Percentiles rank a stretch among this genome's conserved stretches.
phyloP scores from a whole-genome alignment of 345 rosid species.

The Anacardium occidentale region DNA sequence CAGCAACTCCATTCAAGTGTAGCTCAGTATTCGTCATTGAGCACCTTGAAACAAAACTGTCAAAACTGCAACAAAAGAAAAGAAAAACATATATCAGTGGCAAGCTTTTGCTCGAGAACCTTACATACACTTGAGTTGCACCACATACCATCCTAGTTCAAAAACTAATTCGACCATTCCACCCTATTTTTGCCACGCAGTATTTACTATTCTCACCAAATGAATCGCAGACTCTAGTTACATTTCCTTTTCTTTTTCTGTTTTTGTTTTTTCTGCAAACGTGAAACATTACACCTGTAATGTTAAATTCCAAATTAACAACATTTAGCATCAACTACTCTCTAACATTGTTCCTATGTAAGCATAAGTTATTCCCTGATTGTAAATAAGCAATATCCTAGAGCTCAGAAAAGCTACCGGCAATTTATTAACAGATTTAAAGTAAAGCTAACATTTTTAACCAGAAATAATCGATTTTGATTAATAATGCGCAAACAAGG shows the following conservation, averaged over 20 bases:
- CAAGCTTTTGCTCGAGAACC: background rate
- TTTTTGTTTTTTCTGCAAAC: no score
- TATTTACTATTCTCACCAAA: background rate
- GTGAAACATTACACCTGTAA: background rate
- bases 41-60: conserved; percentile 55
- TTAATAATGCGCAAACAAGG: background rate
- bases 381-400: background rate
- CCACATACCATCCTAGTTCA: background rate
- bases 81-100: background rate
- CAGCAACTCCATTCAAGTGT: conserved; percentile 41
- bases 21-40: conserved; percentile 59
- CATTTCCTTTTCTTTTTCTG: background rate
- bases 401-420: no score
- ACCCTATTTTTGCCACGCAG: background rate
- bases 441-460: background rate
- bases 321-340: background rate
- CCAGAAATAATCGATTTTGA: background rate
- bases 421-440: background rate
- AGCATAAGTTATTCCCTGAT: no score
- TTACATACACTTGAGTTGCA: background rate
- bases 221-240: background rate
- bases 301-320: background rate
- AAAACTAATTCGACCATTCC: background rate
- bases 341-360: no score
- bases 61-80: conserved; percentile 37